Percentiles rank a stretch among this genome's conserved stretches.
These are phyloP conservation scores for Globisporangium barbulae DNA, from an alignment of 352 stramenopile genomes.

Conservation along the genomic window DNA sequence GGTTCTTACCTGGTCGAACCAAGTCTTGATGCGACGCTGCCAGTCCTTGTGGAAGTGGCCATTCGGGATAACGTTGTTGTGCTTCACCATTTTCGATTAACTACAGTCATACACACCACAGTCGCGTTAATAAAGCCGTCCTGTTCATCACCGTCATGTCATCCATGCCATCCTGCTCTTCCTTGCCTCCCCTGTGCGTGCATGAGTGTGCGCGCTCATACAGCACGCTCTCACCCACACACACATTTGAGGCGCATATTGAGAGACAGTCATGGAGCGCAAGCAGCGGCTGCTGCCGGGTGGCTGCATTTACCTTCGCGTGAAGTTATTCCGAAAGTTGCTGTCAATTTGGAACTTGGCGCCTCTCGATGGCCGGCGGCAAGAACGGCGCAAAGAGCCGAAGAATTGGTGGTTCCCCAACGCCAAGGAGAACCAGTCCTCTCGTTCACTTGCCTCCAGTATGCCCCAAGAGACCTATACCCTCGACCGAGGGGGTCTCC, in stretches of 20 bases:
- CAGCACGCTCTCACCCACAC: background rate
- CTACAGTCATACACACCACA: constrained; percentile 18
- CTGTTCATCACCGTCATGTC: background rate
- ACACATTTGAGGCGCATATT: background rate
- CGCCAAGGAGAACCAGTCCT: constrained; percentile 74
- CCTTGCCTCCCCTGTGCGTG: background rate
- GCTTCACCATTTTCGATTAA: constrained; percentile 95
- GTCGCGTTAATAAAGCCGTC: constrained; percentile 6
- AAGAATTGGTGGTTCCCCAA: constrained; percentile 84
- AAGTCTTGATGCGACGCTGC: constrained; percentile 95
- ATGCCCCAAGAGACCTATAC: constrained; percentile 34
- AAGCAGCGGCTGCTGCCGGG: background rate
- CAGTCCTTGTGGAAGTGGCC: constrained; percentile 99
- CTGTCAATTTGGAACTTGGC: constrained; percentile 89
- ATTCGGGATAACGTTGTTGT: constrained; percentile 99
- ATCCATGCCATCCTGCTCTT: background rate
- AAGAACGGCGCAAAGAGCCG: constrained; percentile 17
- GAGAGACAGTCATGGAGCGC: background rate
- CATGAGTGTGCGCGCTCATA: background rate
- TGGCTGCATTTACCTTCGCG: constrained; percentile 55
- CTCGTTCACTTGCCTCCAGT: constrained; percentile 54
- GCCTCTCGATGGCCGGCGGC: constrained; percentile 31
- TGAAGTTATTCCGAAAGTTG: constrained; percentile 83
- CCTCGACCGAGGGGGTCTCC: constrained; percentile 8
- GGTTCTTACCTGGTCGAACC: constrained; percentile 91